Percentiles rank a stretch among this genome's conserved stretches.
Conservation (phyloP, 306 rosid genomes). For the Trifolium dubium region DNA sequence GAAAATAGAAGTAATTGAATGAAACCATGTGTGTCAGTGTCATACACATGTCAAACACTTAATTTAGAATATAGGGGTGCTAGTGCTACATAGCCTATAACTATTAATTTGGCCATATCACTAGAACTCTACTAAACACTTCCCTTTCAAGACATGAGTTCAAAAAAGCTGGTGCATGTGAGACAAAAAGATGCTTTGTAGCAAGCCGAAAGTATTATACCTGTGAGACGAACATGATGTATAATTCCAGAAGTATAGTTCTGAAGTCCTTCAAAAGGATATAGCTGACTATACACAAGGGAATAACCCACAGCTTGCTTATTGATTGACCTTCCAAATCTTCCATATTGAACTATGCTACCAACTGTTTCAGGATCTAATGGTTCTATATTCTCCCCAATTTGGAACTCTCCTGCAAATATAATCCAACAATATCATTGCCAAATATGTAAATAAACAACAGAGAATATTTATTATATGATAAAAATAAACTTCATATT, state of each 20-base stretch:
- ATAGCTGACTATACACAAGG: slow-evolving; percentile 78
- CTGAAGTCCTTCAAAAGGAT: slow-evolving; percentile 86
- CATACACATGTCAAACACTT: neutral
- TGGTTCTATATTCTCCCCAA: slow-evolving; percentile 68
- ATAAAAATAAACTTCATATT: no score
- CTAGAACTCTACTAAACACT: neutral
- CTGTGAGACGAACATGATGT: slow-evolving; percentile 86
- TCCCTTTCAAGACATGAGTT: neutral
- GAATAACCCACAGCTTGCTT: slow-evolving; percentile 63
- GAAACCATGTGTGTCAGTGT: neutral
- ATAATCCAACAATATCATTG: slow-evolving; percentile 32
- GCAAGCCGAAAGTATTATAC: slow-evolving; percentile 43
- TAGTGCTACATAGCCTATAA: neutral
- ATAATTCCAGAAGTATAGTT: slow-evolving; percentile 95
- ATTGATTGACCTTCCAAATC: slow-evolving; percentile 45
- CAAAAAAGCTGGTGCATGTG: neutral
- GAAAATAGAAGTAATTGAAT: neutral
- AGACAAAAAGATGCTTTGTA: slow-evolving; percentile 6
- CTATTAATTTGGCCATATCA: neutral
- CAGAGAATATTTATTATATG: no score
- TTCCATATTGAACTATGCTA: slow-evolving; percentile 73
- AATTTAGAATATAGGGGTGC: no score
- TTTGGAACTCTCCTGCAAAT: slow-evolving; percentile 80
- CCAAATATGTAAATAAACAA: neutral
- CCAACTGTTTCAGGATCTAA: slow-evolving; percentile 63